Evolutionary conservation across 139 green algal genomes (phyloP), one percentile per base, ranked within the genome.

Genomic region (Pleodorina starrii): DNA sequence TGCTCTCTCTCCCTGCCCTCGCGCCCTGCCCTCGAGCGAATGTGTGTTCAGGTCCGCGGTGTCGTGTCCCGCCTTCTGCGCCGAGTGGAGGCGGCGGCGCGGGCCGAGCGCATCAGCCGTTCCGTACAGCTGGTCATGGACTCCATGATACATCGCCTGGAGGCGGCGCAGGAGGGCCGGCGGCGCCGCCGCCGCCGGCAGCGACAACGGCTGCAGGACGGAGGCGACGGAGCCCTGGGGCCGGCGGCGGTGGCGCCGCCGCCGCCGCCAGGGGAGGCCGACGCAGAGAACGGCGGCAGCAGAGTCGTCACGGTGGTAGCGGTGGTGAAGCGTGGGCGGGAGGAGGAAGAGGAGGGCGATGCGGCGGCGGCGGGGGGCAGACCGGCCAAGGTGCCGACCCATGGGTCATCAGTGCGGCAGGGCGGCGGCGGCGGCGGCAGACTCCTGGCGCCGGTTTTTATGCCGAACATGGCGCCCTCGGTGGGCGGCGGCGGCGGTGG

Each of bases 81-180:
- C 48, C 16, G 44, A 16, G 32, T 84, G 32, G 76, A 51, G 74
- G 74, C 74, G n/a, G 74, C 74, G 16, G 74, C 46, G 46, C 44
- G 46, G 10, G 74, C 74, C 35, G 74, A 82, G 74, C 74, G 74
- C 25, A 63, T 42, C 44, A 66, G 11, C 23, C 46, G 12, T 7
- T 82, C 72, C 72, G 38, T 80, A 54, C 72, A 57, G 16, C 23
- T 80, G 40, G 42, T 80, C 42, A 80, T 76, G 68, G 40, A 80
- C 42, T 35, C 40, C 4, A 80, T 80, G 72, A 32, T 80, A 9
- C 35, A 35, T 36, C 23, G 27, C 25, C 11, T 59, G 5, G 40
- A 80, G 72, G 72, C 40, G 72, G 23, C 23, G 38, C 14, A n/a
- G 72, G 72, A 80, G 72, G 40, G 42, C 40, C 40, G 72, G 19